Conservation (phyloP, 225 moss, liverwort and hornwort species). For the Thuidium tamariscinum region DNA sequence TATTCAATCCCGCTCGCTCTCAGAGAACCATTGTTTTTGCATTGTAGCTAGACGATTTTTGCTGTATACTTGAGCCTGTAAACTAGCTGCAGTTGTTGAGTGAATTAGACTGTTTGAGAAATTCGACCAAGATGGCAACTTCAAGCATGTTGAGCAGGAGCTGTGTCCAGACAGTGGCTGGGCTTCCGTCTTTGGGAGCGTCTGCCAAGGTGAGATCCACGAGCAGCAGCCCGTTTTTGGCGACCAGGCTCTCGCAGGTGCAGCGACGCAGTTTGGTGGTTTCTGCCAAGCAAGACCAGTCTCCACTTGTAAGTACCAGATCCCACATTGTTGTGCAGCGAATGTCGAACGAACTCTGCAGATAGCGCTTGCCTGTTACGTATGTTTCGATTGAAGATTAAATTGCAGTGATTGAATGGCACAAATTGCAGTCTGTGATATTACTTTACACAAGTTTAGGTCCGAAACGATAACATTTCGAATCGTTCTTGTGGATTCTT, state of each 20-base stretch:
- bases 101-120: not conserved
- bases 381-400: not conserved
- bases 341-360: too few species aligned
- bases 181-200: not conserved
- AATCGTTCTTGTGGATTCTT: not conserved
- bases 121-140: slow-evolving; percentile 7
- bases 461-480: not conserved
- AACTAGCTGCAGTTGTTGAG: not conserved
- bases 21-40: too few species aligned
- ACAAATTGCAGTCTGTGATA: not conserved
- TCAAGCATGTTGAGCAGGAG: slow-evolving; percentile 29
- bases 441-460: rapidly evolving
- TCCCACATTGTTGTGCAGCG: not conserved
- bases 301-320: slow-evolving; percentile 1
- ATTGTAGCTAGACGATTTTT: not conserved
- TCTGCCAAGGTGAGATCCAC: not conserved
- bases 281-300: slow-evolving; percentile 2
- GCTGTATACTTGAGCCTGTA: not conserved
- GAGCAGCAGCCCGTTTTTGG: not conserved
- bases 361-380: not conserved
- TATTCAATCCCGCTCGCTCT: too few species aligned
- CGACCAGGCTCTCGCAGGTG: not conserved
- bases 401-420: not conserved
- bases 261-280: slow-evolving; percentile 13
- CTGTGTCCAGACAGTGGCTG: slow-evolving; percentile 15